These are phyloP conservation scores for Neurospora pannonica DNA, from an alignment of 495 filamentous ascomycete genomes.

Conservation along the genomic window DNA sequence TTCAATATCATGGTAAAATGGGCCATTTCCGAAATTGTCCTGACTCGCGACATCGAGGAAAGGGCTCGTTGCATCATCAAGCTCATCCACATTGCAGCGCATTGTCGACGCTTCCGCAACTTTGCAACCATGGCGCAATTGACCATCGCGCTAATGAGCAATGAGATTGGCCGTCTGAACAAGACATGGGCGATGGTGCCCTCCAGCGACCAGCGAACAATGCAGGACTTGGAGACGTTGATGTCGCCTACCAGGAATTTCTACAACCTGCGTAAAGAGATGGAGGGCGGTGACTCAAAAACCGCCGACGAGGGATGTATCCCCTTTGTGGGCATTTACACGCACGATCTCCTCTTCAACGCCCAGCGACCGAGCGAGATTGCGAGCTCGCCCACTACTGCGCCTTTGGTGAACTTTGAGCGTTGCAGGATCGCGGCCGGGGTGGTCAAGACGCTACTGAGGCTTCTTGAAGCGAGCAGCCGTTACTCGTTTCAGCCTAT, in stretches of 20 bases:
- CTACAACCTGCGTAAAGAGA: conserved; percentile 76
- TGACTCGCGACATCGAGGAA: conserved; percentile 76
- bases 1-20: conserved; percentile 98
- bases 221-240: conserved; percentile 73
- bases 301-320: conserved; percentile 77
- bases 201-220: conserved; percentile 53
- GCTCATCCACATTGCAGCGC: conserved; percentile 81
- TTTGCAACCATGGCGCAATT: conserved; percentile 96
- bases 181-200: conserved; percentile 79
- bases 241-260: conserved; percentile 89
- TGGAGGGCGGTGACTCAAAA: conserved; percentile 52
- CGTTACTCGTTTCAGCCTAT: conserved; percentile 80
- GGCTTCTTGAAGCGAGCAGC: conserved; percentile 84
- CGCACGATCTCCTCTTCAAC: conserved; percentile 95
- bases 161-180: conserved; percentile 65
- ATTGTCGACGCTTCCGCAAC: conserved; percentile 79
- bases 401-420: conserved; percentile 90
- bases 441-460: conserved; percentile 88
- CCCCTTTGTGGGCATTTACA: conserved; percentile 91
- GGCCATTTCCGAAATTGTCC: conserved; percentile 82
- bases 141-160: conserved; percentile 78
- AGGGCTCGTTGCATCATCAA: conserved; percentile 78
- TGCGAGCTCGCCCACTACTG: conserved; percentile 52
- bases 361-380: conserved; percentile 72
- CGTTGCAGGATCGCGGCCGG: conserved; percentile 78